Evolutionary conservation across 2,329 filamentous ascomycete species (phyloP), one percentile per base, ranked within the genome.

Genomic region (Podosphaera fusca): DNA sequence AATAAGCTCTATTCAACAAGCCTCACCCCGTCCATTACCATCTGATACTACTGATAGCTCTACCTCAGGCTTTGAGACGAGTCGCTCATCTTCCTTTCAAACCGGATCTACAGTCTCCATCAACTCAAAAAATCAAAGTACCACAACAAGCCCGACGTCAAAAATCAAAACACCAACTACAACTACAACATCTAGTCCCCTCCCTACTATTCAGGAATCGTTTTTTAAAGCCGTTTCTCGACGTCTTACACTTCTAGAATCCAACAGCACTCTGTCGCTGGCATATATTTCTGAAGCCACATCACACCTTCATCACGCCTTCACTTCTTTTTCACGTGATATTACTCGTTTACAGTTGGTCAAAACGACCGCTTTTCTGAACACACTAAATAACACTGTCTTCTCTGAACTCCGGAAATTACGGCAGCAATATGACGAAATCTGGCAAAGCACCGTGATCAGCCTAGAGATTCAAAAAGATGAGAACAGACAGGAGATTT

Each of bases 201-300:
- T 81, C 0, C 89, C 90, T 1, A 88, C 89, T 0, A 92, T 94
- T 0, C 92, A 98, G 69, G 92, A 98, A 67, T 92, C 86, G 1
- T 96, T 98, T 70, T 98, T 95, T 76, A 96, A 96, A 68, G 87
- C 88, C 3, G 84, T 96, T 7, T 87, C 89, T 61, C 96, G 96
- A 69, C 85, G 92, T 1, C 76, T 98, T 3, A 86, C 90, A 61
- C 82, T 89, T 63, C 80, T 96, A 6, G 92, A 98, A 69, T 80
- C 86, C 14, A 98, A 96, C 67, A 87, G 89, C 9, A 94, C 90
- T 0, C 75, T 96, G 9, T 95, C 89, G 0, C 74, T 96, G 7
- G 86, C 95, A 65, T 98, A 98, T 66, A 94, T 98, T 59, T 90
- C 96, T 70, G 88, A 95, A 59, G 92, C 96, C 68, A 95, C 90